Evolutionary conservation across 164 flowering plant species (phyloP), one percentile per base, ranked within the genome.

Genomic region (Liquidambar formosana): DNA sequence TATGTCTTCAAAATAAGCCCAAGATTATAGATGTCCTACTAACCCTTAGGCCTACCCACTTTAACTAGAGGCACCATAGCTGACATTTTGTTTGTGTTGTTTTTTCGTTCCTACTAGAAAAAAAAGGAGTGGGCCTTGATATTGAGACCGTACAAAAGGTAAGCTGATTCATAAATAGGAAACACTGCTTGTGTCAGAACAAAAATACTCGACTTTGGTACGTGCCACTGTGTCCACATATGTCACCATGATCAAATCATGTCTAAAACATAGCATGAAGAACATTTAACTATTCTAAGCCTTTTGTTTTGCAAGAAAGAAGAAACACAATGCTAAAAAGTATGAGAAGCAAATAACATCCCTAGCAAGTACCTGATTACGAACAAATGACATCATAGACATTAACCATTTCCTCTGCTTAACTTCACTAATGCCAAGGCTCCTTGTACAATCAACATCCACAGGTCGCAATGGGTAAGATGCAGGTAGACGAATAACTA

Each of bases 391-490:
- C 80, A 83, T 69, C 95, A 96, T 82, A 16, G 98, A 96, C 84
- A 96, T 70, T 58, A 93, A 70, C 99, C 99, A 96, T 76, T 93
- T 96, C 75, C 99, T 82, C 75, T 86, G 93, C 82, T 88, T 93
- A 64, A 82, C 82, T 69, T 96, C 99, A 74, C 92, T 89, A 65
- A 92, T 96, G 68, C 99, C 99, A 63, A 93, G 92, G 73, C 93
- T 89, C 77, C 85, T 87, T 28, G 86, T 81, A 74, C 98, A 96
- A 63, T 85, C 89, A 70, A 96, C 94, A 81, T 90, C 96, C 54
- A 96, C 97, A 33, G 90, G 85, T 54, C 89, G 83, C 75, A 96
- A 72, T 22, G 99, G 99, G 66, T 96, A 96, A 60, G 97, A 89
- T 70, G 84, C 71, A 54, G 98, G 99, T 74, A 96, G 94, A 46